Conservation (phyloP, 1,139 yeast genomes). For the Candida tropicalis region DNA sequence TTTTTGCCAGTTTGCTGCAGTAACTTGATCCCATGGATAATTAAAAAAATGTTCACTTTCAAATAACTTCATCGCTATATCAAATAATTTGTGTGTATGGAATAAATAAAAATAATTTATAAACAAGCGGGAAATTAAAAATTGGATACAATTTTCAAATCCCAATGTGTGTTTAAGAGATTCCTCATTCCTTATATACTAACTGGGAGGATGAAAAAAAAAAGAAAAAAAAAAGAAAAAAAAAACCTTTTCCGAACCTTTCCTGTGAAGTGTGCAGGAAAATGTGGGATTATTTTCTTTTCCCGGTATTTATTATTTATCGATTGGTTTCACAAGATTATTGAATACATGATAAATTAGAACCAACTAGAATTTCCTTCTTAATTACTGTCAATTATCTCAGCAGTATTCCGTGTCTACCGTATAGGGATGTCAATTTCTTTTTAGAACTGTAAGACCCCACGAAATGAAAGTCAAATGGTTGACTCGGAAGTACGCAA, state of each 20-base stretch:
- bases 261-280: not conserved
- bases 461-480: too few species aligned
- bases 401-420: too few species aligned
- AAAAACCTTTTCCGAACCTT: conserved; percentile 4
- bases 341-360: too few species aligned
- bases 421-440: too few species aligned
- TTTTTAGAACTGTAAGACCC: too few species aligned
- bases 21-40: conserved; percentile 92
- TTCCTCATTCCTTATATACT: not conserved
- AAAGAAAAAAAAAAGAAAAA: conserved; percentile 3
- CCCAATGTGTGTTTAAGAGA: not conserved
- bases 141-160: too few species aligned
- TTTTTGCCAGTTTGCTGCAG: conserved; percentile 96
- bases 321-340: too few species aligned
- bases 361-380: too few species aligned
- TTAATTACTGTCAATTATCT: too few species aligned
- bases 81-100: not conserved
- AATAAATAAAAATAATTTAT: not conserved
- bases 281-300: not conserved
- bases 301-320: not conserved
- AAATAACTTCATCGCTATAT: conserved; percentile 68
- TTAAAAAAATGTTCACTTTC: conserved; percentile 67
- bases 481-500: not conserved
- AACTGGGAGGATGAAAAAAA: not conserved
- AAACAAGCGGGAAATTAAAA: not conserved